Evolutionary conservation across 2,329 filamentous ascomycete species (phyloP).

Genomic region (Aurifilum marmelostoma): DNA sequence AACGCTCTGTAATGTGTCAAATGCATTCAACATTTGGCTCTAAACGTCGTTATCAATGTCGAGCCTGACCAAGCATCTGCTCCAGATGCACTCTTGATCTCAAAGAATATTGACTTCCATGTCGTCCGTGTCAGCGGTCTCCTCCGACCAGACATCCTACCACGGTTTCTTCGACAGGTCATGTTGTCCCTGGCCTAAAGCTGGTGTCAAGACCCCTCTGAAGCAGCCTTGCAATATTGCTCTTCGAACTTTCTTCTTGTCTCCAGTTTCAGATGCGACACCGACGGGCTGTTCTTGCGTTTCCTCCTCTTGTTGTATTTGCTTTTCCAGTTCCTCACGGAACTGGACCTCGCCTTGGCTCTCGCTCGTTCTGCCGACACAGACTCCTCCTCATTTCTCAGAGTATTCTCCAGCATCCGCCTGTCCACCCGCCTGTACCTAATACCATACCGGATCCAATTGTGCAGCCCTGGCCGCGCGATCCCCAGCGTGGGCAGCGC

Average conservation of each 20-base stretch:
- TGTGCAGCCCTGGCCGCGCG: constrained; percentile 48
- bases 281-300: not conserved
- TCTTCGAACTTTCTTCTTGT: not conserved
- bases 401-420: constrained; percentile 38
- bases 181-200: not conserved
- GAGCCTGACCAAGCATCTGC: not conserved
- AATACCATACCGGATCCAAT: constrained; percentile 54
- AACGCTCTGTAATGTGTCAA: too few species aligned
- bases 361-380: constrained; percentile 3
- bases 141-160: too few species aligned
- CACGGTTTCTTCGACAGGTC: too few species aligned
- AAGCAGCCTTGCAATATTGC: not conserved
- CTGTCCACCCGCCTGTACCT: constrained; percentile 55
- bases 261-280: not conserved
- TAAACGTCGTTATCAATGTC: not conserved
- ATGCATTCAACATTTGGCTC: not conserved
- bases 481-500: constrained; percentile 58
- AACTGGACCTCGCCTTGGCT: not conserved
- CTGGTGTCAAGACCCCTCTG: not conserved
- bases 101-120: too few species aligned
- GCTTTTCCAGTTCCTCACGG: not conserved
- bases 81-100: too few species aligned
- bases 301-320: not conserved
- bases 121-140: too few species aligned
- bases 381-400: constrained; percentile 14